phyloP scores from a whole-genome alignment of 345 rosid species.

The Hevea brasiliensis region DNA sequence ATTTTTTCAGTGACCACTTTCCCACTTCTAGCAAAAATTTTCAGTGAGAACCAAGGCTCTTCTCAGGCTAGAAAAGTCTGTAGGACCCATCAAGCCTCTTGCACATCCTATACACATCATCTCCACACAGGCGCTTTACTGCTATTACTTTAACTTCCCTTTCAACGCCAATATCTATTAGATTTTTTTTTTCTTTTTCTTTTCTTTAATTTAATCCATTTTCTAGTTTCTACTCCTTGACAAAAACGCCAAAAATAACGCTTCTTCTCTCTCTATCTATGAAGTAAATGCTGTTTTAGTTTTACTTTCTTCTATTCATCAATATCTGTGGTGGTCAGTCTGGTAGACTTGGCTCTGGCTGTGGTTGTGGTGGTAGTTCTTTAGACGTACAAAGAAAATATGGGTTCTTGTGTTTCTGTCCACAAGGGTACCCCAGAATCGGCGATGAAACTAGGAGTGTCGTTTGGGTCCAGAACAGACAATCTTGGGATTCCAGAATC shows the following conservation, averaged over 20 bases:
- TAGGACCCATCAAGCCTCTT: not conserved
- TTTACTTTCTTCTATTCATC: slow-evolving; percentile 1
- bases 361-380: slow-evolving; percentile 8
- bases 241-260: slow-evolving; percentile 21
- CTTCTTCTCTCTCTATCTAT: slow-evolving; percentile 7
- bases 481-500: slow-evolving; percentile 40
- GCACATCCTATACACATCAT: not conserved
- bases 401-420: slow-evolving; percentile 57
- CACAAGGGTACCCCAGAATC: slow-evolving; percentile 34
- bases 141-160: slow-evolving; percentile 15
- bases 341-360: slow-evolving; percentile 7
- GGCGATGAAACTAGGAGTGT: slow-evolving; percentile 33
- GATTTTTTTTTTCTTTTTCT: not conserved
- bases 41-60: not conserved
- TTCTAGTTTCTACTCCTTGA: slow-evolving; percentile 17
- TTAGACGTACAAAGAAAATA: slow-evolving; percentile 13
- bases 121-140: not conserved
- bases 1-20: not conserved
- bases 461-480: slow-evolving; percentile 35
- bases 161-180: slow-evolving; percentile 16
- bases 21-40: not conserved
- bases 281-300: not conserved
- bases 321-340: not conserved
- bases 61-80: not conserved
- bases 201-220: not conserved